These are phyloP conservation scores for Diaporthe ampelina DNA, from an alignment of 2,329 filamentous ascomycete species.

Conservation along the genomic window DNA sequence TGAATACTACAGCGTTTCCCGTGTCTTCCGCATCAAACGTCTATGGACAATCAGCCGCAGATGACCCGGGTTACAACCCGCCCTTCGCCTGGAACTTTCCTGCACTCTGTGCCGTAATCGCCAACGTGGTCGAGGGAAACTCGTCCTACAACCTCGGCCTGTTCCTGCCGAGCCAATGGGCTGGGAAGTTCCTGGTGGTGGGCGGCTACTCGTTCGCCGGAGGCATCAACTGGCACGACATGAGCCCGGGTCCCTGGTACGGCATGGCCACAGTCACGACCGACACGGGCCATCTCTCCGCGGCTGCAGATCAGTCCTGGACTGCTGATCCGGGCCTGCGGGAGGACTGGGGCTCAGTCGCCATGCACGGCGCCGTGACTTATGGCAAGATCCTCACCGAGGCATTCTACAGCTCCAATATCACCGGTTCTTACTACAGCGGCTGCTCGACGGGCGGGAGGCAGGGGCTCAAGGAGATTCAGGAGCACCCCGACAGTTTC, in stretches of 20 bases:
- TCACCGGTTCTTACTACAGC: conserved; percentile 56
- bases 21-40: not conserved
- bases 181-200: conserved; percentile 48
- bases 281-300: conserved; percentile 59
- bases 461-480: conserved; percentile 60
- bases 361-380: conserved; percentile 62
- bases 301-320: conserved; percentile 52
- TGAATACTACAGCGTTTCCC: conserved; percentile 6
- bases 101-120: conserved; percentile 50
- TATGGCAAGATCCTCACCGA: conserved; percentile 61
- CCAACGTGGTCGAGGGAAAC: conserved; percentile 48
- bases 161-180: conserved; percentile 52
- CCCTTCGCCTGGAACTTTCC: conserved; percentile 45
- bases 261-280: conserved; percentile 59
- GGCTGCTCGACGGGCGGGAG: conserved; percentile 67
- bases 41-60: conserved; percentile 31
- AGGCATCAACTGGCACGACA: conserved; percentile 51
- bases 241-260: conserved; percentile 49
- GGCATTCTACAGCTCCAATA: conserved; percentile 59
- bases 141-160: conserved; percentile 51
- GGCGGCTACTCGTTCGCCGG: conserved; percentile 46
- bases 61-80: conserved; percentile 28
- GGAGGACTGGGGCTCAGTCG: conserved; percentile 55
- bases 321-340: conserved; percentile 53
- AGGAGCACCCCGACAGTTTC: conserved; percentile 62